A percentile compares a stretch with the other conserved stretches of the same genome.
phyloP scores from a whole-genome alignment of 139 green algal genomes.

The Tetratostichococcus sp. region DNA sequence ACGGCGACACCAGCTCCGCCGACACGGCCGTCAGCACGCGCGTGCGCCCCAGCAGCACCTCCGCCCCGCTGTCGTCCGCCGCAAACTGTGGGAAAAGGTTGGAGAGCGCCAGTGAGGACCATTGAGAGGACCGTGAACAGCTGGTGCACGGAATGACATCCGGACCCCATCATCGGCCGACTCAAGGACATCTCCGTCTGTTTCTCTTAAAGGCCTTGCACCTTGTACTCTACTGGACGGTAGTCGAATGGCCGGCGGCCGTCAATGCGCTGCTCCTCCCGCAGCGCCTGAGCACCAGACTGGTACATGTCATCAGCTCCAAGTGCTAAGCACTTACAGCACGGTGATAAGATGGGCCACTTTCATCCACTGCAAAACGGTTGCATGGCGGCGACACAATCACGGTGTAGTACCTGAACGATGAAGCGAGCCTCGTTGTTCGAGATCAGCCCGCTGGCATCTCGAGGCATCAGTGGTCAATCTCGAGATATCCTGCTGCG shows the following conservation, averaged over 20 bases:
- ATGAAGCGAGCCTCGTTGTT: conserved; percentile 77
- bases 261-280: conserved; percentile 50
- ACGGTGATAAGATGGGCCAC: neutral
- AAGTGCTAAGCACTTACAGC: neutral
- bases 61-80: conserved; percentile 51
- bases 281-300: conserved; percentile 43
- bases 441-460: conserved; percentile 46
- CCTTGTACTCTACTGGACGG: conserved; percentile 26
- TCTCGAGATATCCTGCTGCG: no score
- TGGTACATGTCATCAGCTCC: neutral
- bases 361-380: neutral
- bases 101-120: no score
- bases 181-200: no score
- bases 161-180: no score
- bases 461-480: conserved; percentile 13
- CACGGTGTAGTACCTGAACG: conserved; percentile 46
- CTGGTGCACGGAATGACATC: no score
- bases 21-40: conserved; percentile 58
- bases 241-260: conserved; percentile 45
- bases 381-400: neutral
- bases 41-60: conserved; percentile 68
- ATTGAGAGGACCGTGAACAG: no score
- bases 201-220: neutral
- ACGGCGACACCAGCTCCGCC: conserved; percentile 65
- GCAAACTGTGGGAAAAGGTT: conserved; percentile 24